Conservation (phyloP, 352 stramenopile species). For the Saprolegnia parasitica region DNA sequence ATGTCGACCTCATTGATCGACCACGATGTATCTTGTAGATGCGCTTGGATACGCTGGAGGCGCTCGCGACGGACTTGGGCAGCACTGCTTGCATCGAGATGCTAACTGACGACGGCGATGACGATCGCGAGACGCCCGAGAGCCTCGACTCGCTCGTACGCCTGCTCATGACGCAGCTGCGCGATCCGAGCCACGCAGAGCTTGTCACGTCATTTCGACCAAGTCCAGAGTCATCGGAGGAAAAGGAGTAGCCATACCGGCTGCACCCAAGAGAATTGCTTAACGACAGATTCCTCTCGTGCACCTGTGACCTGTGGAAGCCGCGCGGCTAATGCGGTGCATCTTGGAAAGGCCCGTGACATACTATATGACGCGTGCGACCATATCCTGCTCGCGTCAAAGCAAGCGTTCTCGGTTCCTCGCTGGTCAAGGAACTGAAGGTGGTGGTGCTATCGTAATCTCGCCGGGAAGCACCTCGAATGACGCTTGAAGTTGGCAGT, state of each 20-base stretch:
- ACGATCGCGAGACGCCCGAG: background rate
- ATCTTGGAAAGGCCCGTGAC: too few species aligned
- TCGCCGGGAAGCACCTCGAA: too few species aligned
- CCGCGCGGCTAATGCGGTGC: too few species aligned
- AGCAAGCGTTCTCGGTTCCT: too few species aligned
- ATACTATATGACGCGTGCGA: too few species aligned
- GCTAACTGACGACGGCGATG: background rate
- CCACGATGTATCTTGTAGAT: slow-evolving; percentile 1
- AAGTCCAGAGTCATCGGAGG: background rate
- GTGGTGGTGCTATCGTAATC: too few species aligned
- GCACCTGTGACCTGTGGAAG: too few species aligned
- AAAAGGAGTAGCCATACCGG: background rate
- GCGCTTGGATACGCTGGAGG: slow-evolving; percentile 6
- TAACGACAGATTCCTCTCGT: background rate
- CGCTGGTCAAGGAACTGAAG: too few species aligned
- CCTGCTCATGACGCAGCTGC: slow-evolving; percentile 24
- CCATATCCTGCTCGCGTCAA: too few species aligned
- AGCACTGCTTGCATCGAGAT: background rate
- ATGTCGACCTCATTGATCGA: background rate
- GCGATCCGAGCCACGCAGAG: background rate
- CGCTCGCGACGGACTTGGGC: background rate
- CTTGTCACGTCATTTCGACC: slow-evolving; percentile 5
- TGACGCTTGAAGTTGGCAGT: too few species aligned
- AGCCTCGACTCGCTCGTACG: slow-evolving; percentile 20
- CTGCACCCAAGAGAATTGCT: background rate